Evolutionary conservation across 2,329 filamentous ascomycete genomes (phyloP).

Genomic region (Sporothrix brunneoviolacea): DNA sequence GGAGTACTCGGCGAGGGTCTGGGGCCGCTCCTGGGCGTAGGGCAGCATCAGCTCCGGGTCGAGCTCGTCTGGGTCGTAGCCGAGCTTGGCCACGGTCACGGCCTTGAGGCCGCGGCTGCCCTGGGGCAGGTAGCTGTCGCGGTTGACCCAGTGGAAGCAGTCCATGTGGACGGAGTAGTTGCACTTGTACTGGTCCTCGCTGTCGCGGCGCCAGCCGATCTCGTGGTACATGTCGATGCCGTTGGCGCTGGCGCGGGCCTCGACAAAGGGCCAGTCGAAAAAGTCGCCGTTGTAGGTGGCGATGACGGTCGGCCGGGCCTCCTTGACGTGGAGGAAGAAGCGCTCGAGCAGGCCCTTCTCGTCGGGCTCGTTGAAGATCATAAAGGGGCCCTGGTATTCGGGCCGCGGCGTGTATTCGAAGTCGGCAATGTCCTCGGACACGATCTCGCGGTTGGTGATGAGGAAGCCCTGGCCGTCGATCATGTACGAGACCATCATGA

Average conservation of each 20-base stretch:
- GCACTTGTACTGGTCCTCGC: conserved; percentile 92
- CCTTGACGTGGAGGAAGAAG: conserved; percentile 94
- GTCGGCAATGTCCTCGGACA: conserved; percentile 93
- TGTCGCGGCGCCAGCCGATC: conserved; percentile 93
- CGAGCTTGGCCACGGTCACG: conserved; percentile 94
- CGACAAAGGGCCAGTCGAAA: conserved; percentile 99
- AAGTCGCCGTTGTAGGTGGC: conserved; percentile 99
- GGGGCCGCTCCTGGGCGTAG: conserved; percentile 80
- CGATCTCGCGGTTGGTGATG: conserved; percentile 95
- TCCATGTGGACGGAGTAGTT: conserved; percentile 98
- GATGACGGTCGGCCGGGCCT: conserved; percentile 89
- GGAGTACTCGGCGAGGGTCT: conserved; percentile 94
- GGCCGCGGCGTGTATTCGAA: conserved; percentile 98
- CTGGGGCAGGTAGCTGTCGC: conserved; percentile 95
- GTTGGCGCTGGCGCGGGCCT: conserved; percentile 83
- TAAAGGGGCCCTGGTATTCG: conserved; percentile 90
- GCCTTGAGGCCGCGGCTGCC: conserved; percentile 96
- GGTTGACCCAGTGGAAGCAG: conserved; percentile 97
- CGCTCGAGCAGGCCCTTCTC: conserved; percentile 82
- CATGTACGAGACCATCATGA: conserved; percentile 99
- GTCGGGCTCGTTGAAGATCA: conserved; percentile 97
- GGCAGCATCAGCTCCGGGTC: conserved; percentile 97
- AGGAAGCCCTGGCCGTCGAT: conserved; percentile 97
- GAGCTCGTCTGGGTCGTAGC: conserved; percentile 95
- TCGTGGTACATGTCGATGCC: conserved; percentile 99